Percentiles rank a stretch among this genome's conserved stretches.
phyloP scores from a whole-genome alignment of 164 flowering plant species.

The Santalum album region DNA sequence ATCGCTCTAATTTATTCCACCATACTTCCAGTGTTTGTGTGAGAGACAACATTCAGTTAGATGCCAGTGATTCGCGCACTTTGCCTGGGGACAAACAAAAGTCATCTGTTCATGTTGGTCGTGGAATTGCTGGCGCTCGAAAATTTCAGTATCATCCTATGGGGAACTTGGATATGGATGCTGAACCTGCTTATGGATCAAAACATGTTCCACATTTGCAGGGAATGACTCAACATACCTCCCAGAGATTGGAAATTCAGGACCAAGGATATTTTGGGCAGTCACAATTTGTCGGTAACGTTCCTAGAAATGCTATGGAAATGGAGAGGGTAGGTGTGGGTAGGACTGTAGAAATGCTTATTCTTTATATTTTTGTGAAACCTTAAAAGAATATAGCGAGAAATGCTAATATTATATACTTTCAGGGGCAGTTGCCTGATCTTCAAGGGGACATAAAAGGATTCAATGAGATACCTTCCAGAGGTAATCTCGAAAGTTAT shows the following conservation, averaged over 20 bases:
- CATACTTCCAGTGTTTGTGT: slow-evolving; percentile 16
- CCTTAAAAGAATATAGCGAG: not conserved
- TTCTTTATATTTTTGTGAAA: not conserved
- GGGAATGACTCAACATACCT: slow-evolving; percentile 23
- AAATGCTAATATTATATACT: not conserved
- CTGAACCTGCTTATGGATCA: slow-evolving; percentile 28
- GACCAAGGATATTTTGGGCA: slow-evolving; percentile 33
- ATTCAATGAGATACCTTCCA: slow-evolving; percentile 24
- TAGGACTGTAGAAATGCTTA: not conserved
- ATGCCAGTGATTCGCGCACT: slow-evolving; percentile 25
- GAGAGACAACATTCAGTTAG: slow-evolving; percentile 24
- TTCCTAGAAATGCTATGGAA: slow-evolving; percentile 21
- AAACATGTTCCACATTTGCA: slow-evolving; percentile 26
- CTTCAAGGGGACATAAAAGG: slow-evolving; percentile 31
- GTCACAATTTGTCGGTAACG: slow-evolving; percentile 31
- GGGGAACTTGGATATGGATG: slow-evolving; percentile 61
- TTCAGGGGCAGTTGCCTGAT: slow-evolving; percentile 31
- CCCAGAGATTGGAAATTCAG: slow-evolving; percentile 23
- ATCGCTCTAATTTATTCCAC: slow-evolving; percentile 20
- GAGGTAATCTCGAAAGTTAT: slow-evolving; percentile 23
- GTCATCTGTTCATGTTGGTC: slow-evolving; percentile 21
- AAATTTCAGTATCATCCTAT: slow-evolving; percentile 87
- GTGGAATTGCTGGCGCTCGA: slow-evolving; percentile 25
- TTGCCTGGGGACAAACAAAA: slow-evolving; percentile 39
- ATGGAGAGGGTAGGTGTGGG: slow-evolving; percentile 43